Evolutionary conservation across 2,329 filamentous ascomycete species (phyloP).

Genomic region (Chrysoporthe puriensis): DNA sequence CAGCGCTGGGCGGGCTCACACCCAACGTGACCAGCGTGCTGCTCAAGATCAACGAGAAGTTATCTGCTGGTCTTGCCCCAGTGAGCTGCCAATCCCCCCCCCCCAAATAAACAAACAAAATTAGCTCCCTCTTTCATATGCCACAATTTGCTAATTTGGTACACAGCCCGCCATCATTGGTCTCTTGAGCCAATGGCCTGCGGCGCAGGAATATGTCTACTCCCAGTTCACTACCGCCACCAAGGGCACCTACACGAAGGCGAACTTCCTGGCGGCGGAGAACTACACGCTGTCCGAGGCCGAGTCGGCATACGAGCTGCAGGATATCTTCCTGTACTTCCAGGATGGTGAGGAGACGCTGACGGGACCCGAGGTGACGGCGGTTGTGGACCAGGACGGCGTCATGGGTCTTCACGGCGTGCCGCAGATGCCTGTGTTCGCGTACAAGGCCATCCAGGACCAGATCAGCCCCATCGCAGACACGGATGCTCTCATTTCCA

Average conservation of each 20-base stretch:
- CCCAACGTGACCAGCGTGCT: conserved; percentile 45
- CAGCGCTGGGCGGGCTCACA: conserved; percentile 50
- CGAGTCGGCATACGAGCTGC: conserved; percentile 37
- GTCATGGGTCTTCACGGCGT: conserved; percentile 43
- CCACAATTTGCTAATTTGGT: not conserved
- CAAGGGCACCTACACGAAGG: conserved; percentile 39
- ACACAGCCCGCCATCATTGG: conserved; percentile 34
- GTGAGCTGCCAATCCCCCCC: not conserved
- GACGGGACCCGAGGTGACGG: conserved; percentile 31
- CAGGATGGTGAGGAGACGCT: conserved; percentile 38
- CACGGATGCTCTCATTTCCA: conserved; percentile 44
- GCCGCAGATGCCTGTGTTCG: conserved; percentile 49
- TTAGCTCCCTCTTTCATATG: not conserved
- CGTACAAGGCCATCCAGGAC: conserved; percentile 52
- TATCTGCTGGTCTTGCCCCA: conserved; percentile 39
- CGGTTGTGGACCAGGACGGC: conserved; percentile 38
- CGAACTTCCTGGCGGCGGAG: conserved; percentile 38
- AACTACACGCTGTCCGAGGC: conserved; percentile 35
- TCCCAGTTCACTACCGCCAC: conserved; percentile 35
- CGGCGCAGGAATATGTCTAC: conserved; percentile 34
- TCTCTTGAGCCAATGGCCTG: conserved; percentile 40
- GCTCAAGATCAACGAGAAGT: conserved; percentile 36
- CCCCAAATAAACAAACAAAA: no score
- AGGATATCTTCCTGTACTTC: conserved; percentile 48
- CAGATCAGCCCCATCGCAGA: conserved; percentile 46